phyloP scores from a whole-genome alignment of 2,329 filamentous ascomycete genomes.

The Diaporthe vaccinii region DNA sequence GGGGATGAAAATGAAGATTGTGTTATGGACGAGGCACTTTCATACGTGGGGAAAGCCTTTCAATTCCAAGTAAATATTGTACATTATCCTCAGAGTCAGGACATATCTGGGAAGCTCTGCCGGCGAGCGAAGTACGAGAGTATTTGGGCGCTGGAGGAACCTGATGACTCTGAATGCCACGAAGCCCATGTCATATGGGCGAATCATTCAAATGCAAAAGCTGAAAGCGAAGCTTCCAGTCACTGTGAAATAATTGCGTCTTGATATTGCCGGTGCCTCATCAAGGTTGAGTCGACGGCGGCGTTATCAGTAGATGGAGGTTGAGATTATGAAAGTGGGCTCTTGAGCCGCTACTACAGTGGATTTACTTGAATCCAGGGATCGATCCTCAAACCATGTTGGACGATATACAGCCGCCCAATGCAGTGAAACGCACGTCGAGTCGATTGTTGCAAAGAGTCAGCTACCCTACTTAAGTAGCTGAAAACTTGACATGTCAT shows the following conservation, averaged over 20 bases:
- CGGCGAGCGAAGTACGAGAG: not conserved
- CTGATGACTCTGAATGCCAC: not conserved
- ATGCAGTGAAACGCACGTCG: not conserved
- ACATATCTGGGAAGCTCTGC: not conserved
- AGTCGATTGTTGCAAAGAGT: not conserved
- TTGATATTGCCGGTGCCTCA: too few relatives aligned
- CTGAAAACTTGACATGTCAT: not conserved
- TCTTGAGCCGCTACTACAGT: too few relatives aligned
- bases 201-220: too few relatives aligned
- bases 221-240: too few relatives aligned
- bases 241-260: not conserved
- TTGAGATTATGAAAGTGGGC: too few relatives aligned
- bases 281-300: too few relatives aligned
- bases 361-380: too few relatives aligned
- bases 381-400: not conserved
- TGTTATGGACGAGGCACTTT: not conserved
- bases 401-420: not conserved
- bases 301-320: too few relatives aligned
- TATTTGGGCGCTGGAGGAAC: not conserved
- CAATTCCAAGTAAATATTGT: conserved; percentile 12
- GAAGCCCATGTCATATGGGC: not conserved
- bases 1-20: not conserved
- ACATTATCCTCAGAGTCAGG: not conserved
- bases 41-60: not conserved
- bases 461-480: not conserved